phyloP scores from a whole-genome alignment of 441 rosid genomes.

The Bocquillonia castaneifolia region DNA sequence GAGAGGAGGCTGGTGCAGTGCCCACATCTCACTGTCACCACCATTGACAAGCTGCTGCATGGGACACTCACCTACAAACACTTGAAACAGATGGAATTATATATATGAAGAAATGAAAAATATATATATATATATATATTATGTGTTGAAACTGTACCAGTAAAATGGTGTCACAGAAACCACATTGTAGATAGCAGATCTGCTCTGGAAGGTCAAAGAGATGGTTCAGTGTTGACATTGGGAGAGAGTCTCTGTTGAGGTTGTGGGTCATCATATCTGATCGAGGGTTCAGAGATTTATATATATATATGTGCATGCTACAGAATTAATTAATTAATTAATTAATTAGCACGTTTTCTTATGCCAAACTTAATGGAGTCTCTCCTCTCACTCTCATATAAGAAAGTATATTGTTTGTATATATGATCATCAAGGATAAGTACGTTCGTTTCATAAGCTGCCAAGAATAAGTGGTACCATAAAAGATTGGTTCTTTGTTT shows the following conservation, averaged over 20 bases:
- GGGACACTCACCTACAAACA: conserved; percentile 93
- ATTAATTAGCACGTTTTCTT: not conserved
- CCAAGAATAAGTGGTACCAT: too few relatives aligned
- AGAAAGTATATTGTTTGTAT: too few relatives aligned
- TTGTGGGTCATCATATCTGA: conserved; percentile 1
- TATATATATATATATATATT: not conserved
- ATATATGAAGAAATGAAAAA: not conserved
- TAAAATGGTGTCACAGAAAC: conserved; percentile 83
- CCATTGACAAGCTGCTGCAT: conserved; percentile 70
- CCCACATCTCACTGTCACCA: conserved; percentile 93
- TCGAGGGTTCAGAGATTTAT: too few relatives aligned
- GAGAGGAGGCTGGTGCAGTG: conserved; percentile 89
- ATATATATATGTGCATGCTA: too few relatives aligned
- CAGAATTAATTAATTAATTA: too few relatives aligned
- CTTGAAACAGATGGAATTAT: not conserved
- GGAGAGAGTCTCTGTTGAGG: conserved; percentile 1
- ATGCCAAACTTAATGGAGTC: too few relatives aligned
- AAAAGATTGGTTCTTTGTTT: too few relatives aligned
- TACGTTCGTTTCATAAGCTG: too few relatives aligned
- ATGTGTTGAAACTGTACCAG: conserved; percentile 39
- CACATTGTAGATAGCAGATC: conserved; percentile 91
- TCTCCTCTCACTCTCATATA: too few relatives aligned
- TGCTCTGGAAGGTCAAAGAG: conserved; percentile 79
- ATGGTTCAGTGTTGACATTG: conserved; percentile 55
- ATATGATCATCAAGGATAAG: too few relatives aligned